These are phyloP conservation scores for Immersiella caudata DNA, from an alignment of 495 filamentous ascomycete species.

Conservation along the genomic window DNA sequence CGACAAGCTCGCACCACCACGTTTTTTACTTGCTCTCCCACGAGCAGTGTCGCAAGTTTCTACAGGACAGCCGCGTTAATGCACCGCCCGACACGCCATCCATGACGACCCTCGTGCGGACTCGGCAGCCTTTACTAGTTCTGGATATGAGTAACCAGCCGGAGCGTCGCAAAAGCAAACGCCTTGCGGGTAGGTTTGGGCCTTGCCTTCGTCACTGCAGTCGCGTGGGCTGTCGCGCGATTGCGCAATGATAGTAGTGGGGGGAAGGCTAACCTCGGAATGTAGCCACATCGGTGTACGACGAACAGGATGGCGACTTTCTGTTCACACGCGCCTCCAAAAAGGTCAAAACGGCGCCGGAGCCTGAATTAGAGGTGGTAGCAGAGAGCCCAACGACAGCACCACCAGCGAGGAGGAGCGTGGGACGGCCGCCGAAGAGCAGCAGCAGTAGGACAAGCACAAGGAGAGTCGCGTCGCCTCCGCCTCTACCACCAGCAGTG, in stretches of 20 bases:
- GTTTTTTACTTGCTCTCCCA: background rate
- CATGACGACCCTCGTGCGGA: constrained; percentile 65
- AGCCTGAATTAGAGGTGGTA: constrained; percentile 40
- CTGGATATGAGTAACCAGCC: constrained; percentile 63
- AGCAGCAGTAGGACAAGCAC: constrained; percentile 23
- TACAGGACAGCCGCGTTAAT: constrained; percentile 25
- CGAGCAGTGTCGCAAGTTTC: constrained; percentile 5
- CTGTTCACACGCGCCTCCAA: constrained; percentile 61
- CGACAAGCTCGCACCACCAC: background rate
- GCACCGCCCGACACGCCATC: constrained; percentile 44
- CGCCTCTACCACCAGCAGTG: constrained; percentile 35
- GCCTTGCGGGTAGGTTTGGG: constrained; percentile 54
- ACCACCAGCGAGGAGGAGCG: constrained; percentile 39
- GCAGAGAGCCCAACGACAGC: constrained; percentile 37
- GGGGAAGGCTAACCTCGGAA: constrained; percentile 23
- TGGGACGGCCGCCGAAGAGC: constrained; percentile 47
- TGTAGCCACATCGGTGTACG: constrained; percentile 54
- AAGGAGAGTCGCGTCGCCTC: constrained; percentile 42
- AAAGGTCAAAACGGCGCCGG: constrained; percentile 49
- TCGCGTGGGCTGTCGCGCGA: background rate
- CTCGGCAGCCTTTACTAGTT: constrained; percentile 59
- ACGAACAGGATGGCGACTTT: constrained; percentile 69
- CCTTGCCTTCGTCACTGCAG: background rate
- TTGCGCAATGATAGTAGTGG: background rate
- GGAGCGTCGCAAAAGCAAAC: constrained; percentile 58